Conservation (phyloP, 192 early-diverging fungal species). For the Ambispora gerdemannii region DNA sequence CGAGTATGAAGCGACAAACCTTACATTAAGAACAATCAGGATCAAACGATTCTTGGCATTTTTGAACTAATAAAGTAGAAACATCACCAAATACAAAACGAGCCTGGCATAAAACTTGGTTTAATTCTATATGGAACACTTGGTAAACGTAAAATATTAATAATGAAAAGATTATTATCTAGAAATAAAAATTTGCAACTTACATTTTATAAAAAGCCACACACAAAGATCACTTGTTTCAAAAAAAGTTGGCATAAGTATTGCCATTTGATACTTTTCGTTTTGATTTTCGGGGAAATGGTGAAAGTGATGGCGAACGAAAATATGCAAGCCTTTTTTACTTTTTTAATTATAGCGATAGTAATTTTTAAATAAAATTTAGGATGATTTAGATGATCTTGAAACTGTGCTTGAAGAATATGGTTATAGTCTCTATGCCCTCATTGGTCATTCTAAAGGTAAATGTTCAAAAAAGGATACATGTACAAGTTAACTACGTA, state of each 20-base stretch:
- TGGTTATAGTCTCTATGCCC: slow-evolving; percentile 38
- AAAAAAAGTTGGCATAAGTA: slow-evolving; percentile 33
- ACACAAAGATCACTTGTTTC: slow-evolving; percentile 43
- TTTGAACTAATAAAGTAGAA: no score
- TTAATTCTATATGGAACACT: no score
- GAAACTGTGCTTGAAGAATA: slow-evolving; percentile 33
- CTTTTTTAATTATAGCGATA: background rate
- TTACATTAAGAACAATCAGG: no score
- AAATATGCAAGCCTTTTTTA: slow-evolving; percentile 34
- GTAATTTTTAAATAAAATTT: background rate
- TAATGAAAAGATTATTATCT: no score
- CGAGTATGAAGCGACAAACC: no score
- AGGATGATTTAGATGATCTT: slow-evolving; percentile 38
- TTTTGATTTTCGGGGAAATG: slow-evolving; percentile 47
- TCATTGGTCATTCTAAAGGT: slow-evolving; percentile 46
- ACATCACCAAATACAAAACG: no score
- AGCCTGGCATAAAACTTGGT: no score
- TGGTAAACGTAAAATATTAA: no score
- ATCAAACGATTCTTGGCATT: no score
- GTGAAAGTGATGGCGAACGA: slow-evolving; percentile 42
- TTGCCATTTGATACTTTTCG: slow-evolving; percentile 45
- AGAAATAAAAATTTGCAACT: no score
- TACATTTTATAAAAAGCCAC: no score
- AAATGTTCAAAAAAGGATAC: no score
- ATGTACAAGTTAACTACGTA: background rate